Evolutionary conservation across 2,329 filamentous ascomycete genomes (phyloP), one percentile per base, ranked within the genome.

Genomic region (Colletotrichum higginsianum): DNA sequence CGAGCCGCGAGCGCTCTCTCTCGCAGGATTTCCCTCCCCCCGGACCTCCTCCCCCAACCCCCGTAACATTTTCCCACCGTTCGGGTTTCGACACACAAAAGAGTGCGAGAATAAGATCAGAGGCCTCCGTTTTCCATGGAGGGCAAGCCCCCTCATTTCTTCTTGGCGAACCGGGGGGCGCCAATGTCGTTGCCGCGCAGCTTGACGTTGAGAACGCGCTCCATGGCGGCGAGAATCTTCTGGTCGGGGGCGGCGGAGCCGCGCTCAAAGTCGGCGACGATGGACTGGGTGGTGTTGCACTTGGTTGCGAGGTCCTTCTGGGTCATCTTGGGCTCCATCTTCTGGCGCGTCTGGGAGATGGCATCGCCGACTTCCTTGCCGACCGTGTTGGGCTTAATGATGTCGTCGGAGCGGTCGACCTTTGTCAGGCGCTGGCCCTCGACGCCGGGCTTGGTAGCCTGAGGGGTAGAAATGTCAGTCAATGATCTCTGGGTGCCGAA

Each of bases 371-470:
- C 94, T 67, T 89, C 87, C 79, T 89, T 88, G 81, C 95, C 94
- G 71, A 98, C 88, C 57, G 94, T 97, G 86, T 97, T 97, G 80
- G 95, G 95, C 87, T 98, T 98, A 85, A 98, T 92, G 85, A 98
- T 98, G 82, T 98, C 96, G 87, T 98, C 95, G 81, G 91, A 92
- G 77, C 96, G 95, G 88, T 98, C 96, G 83, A 99, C 95, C 88
- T 98, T 98, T 76, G 96, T 98, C 75, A 98, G 89, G 81, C 94
- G 95, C 86, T 99, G 96, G 77, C 96, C 96, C 85, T 98, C 96
- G 76, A 87, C 87, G 73, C 84, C 85, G 72, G 84, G 75, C 79
- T 86, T 87, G 78, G 86, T 84, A 74, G 86, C 80, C 85, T 88
- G 75, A 65, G 7, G 13, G 26, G 47, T 7, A n/a, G 50, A 42